Percentiles rank a stretch among this genome's conserved stretches.
Conservation (phyloP, 306 rosid species). For the Quercus rubra region DNA sequence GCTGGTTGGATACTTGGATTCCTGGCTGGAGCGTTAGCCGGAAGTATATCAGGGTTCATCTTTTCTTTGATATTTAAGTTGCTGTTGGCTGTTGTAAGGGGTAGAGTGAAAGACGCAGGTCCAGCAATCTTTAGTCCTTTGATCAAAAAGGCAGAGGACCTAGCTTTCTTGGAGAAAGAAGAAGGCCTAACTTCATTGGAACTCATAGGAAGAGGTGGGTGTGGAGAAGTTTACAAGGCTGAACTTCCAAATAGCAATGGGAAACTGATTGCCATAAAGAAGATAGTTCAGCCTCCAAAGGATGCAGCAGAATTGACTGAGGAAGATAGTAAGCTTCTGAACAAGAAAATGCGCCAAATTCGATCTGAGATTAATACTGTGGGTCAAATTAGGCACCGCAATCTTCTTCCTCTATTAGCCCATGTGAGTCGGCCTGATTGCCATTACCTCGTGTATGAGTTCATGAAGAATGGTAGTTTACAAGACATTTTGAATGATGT, state of each 20-base stretch:
- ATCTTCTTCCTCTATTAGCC: slow-evolving; percentile 74
- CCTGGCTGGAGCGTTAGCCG: slow-evolving; percentile 68
- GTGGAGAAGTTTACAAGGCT: slow-evolving; percentile 80
- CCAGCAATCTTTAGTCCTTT: slow-evolving; percentile 69
- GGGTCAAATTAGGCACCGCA: slow-evolving; percentile 82
- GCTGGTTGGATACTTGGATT: slow-evolving; percentile 71
- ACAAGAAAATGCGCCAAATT: slow-evolving; percentile 83
- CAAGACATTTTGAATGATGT: slow-evolving; percentile 45
- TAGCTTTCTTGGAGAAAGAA: slow-evolving; percentile 79
- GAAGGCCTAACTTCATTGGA: slow-evolving; percentile 60
- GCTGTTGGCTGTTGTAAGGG: slow-evolving; percentile 45
- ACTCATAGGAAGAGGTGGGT: slow-evolving; percentile 70
- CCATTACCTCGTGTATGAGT: slow-evolving; percentile 80
- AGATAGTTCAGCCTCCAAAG: slow-evolving; percentile 64
- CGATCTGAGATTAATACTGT: slow-evolving; percentile 79
- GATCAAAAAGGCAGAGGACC: slow-evolving; percentile 62
- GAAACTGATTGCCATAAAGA: slow-evolving; percentile 76
- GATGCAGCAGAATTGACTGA: slow-evolving; percentile 57
- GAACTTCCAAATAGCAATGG: slow-evolving; percentile 69
- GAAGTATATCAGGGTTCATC: slow-evolving; percentile 56
- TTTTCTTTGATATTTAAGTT: slow-evolving; percentile 65
- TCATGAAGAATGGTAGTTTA: slow-evolving; percentile 91
- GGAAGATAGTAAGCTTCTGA: slow-evolving; percentile 63
- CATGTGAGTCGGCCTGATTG: slow-evolving; percentile 77
- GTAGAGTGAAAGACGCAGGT: slow-evolving; percentile 50